Evolutionary conservation across 2,329 filamentous ascomycete genomes (phyloP), one percentile per base, ranked within the genome.

Genomic region (Endoconidiophora polonica): DNA sequence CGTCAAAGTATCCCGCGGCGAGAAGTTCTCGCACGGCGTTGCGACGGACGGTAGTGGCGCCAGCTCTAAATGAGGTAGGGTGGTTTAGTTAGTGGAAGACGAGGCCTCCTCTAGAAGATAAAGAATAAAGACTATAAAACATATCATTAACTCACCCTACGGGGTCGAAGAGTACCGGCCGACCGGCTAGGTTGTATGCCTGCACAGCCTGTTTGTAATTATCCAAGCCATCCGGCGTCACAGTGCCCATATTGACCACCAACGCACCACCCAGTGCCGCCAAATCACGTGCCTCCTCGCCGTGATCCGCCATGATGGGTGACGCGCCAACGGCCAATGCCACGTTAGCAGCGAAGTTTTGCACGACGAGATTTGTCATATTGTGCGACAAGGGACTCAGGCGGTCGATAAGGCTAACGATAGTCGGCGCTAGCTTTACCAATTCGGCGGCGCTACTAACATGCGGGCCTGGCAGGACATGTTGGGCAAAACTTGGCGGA

Each of bases 281-380:
- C n/a, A 96, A 73, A 59, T 95, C 88, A 5, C 66, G 62, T 0
- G 87, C 87, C 69, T 96, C 90, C 46, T 79, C 76, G 23, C 80
- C 84, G 58, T 88, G 84, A 62, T 85, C 88, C 5, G 87, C 81
- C 90, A 96, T 96, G 63, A 95, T 95, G 38, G 90, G 90, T 18
- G 83, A 91, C 10, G 84, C 83, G 36, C 90, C 90, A 48, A 93
- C 73, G 33, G 82, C 77, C 14, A 95, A 73, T 38, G 86, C 86
- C 2, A 95, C 81, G 60, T 94, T 95, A 48, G 91, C 90, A 14
- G 88, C 85, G 59, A 96, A 84, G 66, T 95, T 94, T 60, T 94
- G 87, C 20, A 95, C 90, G 0, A 96, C 69, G 48, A 88, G 72
- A 62, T 96, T 96, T 48, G 91, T 96, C 86, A 96, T 96, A 66